Evolutionary conservation across 805 yeast genomes (phyloP).

Genomic region (Kuraishia floccosa): DNA sequence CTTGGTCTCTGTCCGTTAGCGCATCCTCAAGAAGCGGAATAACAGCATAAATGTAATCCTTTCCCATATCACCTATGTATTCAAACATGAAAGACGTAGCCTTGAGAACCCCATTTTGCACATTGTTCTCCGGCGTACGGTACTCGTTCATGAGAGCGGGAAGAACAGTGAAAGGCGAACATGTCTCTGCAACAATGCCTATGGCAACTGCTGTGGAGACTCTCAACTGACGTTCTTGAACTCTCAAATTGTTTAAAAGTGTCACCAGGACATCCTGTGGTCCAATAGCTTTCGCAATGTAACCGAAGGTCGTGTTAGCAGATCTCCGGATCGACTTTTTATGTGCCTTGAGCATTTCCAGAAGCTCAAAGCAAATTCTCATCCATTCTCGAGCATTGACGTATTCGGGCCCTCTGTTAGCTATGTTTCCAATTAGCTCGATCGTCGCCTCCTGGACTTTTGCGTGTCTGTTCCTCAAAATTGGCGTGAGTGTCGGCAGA

Average conservation of each 20-base stretch:
- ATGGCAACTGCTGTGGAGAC: constrained; percentile 98
- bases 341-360: constrained; percentile 80
- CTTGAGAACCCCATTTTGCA: constrained; percentile 91
- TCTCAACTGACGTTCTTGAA: constrained; percentile 92
- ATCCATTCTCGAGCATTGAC: constrained; percentile 95
- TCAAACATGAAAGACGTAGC: constrained; percentile 88
- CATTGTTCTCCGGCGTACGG: constrained; percentile 81
- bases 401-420: constrained; percentile 67
- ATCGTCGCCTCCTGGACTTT: constrained; percentile 83
- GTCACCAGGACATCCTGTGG: constrained; percentile 91
- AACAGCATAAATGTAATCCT: constrained; percentile 73
- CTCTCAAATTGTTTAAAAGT: constrained; percentile 70
- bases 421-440: constrained; percentile 70
- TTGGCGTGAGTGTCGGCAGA: constrained; percentile 83
- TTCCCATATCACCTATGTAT: constrained; percentile 71
- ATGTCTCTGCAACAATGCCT: constrained; percentile 89
- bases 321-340: constrained; percentile 67
- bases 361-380: constrained; percentile 83
- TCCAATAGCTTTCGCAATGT: constrained; percentile 84
- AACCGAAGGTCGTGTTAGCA: constrained; percentile 87
- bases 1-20: constrained; percentile 78
- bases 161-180: constrained; percentile 85
- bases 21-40: constrained; percentile 83
- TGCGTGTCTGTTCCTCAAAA: constrained; percentile 79
- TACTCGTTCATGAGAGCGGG: constrained; percentile 97